Base-by-base conservation (phyloP, 371 early-diverging fungal species). In the Parasitella parasitica region DNA sequence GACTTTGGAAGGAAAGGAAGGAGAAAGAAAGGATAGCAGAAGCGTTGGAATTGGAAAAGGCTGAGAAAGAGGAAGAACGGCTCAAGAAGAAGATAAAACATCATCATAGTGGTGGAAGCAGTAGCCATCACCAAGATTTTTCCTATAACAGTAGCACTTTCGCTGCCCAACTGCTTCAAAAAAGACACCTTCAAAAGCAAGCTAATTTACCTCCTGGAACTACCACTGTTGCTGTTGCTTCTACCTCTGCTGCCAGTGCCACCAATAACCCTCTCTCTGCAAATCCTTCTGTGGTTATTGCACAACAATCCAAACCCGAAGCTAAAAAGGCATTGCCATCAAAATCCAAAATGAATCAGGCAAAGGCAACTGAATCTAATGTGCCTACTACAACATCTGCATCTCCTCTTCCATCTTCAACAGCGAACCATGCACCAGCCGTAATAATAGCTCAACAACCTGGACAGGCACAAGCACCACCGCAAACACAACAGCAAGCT, bases 21-120 rank as follows among this genome's bases (percentile, higher is more conserved):
- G 61, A 72, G 20, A 54, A 63, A 8, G 61, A 70, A 16, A 68
- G 39, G 28, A 15, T 27, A 1, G 9, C 57, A 24, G 76, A 68
- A 34, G 35, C 48, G 13, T 9, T 64, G 1, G 62, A 67, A 12
- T 26, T 63, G 16, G 70, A 76, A 22, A 63, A 66, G 49, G 36
- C 41, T 26, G 70, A 64, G 3, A 57, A 52, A 15, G 72, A 65
- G 32, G 58, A 48, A n/a, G 51, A 67, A 36, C 48, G 54, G 39
- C 38, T 55, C 34, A 51, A 63, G 46, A 60, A 53, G 34, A 43
- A 39, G 50, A 13, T 22, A 35, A 18, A 26, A 26, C 48, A 26
- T 15, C 13, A 5, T 27, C 49, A n/a, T 46, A 15, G 18, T 28
- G 1, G 13, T 39, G 12, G 39, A 41, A 54, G 26, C 48, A 35